Evolutionary conservation across 2,329 filamentous ascomycete species (phyloP).

Genomic region (Cercospora janseana): DNA sequence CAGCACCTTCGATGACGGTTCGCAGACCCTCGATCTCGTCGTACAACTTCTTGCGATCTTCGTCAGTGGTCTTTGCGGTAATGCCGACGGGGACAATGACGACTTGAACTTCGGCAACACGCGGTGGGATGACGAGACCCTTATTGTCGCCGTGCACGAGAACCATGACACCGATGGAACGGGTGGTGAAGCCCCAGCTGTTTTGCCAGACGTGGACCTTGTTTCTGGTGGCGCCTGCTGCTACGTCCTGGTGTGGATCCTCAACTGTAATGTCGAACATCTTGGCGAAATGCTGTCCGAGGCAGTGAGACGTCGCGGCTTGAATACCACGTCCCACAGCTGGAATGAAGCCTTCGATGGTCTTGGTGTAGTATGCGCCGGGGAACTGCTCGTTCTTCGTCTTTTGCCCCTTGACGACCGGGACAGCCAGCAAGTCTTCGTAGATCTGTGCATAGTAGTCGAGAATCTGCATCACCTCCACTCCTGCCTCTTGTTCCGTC

Average conservation of each 20-base stretch:
- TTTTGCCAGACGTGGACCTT: constrained; percentile 95
- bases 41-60: constrained; percentile 74
- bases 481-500: constrained; percentile 73
- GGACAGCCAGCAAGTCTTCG: constrained; percentile 88
- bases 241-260: constrained; percentile 67
- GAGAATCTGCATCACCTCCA: constrained; percentile 89
- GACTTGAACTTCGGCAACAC: constrained; percentile 81
- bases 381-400: constrained; percentile 99
- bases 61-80: constrained; percentile 78
- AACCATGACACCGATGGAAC: constrained; percentile 97
- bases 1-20: constrained; percentile 65
- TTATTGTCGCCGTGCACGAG: constrained; percentile 97
- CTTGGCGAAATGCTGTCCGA: constrained; percentile 97
- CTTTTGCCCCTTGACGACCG: constrained; percentile 89
- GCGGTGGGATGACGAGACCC: constrained; percentile 87
- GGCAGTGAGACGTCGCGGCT: constrained; percentile 87
- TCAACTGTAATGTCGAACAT: constrained; percentile 99
- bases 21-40: constrained; percentile 72
- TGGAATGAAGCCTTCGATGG: constrained; percentile 94
- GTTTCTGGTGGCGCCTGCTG: constrained; percentile 67
- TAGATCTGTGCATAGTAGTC: constrained; percentile 91
- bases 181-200: constrained; percentile 96
- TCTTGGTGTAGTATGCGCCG: constrained; percentile 93
- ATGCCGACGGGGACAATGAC: constrained; percentile 91
- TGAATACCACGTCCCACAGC: constrained; percentile 95